These are phyloP conservation scores for Raphanus sativus DNA, from an alignment of 345 rosid genomes.

Conservation along the genomic window DNA sequence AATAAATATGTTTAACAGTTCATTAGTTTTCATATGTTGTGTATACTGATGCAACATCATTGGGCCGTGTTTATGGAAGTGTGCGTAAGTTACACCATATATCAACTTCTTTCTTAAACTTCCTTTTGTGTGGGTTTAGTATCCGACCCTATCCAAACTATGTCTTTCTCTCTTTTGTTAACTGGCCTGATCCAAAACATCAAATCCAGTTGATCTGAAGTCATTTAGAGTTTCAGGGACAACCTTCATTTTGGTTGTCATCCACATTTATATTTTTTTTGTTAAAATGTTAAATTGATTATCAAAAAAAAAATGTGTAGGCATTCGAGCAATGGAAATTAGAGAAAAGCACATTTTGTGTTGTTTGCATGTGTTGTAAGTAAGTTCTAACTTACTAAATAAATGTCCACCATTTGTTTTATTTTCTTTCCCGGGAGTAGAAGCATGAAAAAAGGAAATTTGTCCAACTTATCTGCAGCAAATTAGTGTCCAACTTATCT, in stretches of 20 bases:
- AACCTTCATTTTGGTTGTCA: not conserved
- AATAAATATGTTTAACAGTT: no score
- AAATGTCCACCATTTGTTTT: not conserved
- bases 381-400: not conserved
- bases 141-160: not conserved
- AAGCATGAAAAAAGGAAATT: not conserved
- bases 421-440: not conserved
- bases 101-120: not conserved
- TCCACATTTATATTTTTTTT: not conserved
- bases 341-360: no score
- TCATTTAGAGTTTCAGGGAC: not conserved
- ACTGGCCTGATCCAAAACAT: not conserved
- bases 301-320: no score
- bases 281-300: no score
- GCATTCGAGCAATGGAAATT: no score
- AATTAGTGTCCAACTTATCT: not conserved
- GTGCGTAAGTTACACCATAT: not conserved
- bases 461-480: no score
- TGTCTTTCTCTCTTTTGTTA: not conserved
- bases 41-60: no score
- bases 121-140: not conserved
- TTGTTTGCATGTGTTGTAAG: no score
- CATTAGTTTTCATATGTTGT: no score
- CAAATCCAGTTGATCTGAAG: not conserved
- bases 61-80: not conserved